Evolutionary conservation across 2,329 filamentous ascomycete species (phyloP), one percentile per base, ranked within the genome.

Genomic region (Truncatella angustata): DNA sequence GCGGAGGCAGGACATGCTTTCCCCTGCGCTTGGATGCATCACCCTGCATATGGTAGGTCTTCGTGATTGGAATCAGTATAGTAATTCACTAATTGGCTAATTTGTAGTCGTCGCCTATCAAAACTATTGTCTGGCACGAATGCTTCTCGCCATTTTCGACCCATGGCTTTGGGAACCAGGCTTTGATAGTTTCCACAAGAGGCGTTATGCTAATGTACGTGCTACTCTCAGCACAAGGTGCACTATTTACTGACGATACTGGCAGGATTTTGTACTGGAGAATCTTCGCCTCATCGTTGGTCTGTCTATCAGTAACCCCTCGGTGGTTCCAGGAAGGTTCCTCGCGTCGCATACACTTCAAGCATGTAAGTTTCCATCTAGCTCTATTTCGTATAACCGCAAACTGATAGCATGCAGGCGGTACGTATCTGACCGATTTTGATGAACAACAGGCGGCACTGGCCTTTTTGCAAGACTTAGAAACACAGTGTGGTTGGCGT

Each of bases 401-500:
- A 26, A 12, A 14, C 23, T 67, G 16, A 32, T 32, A n/a, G 3
- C 16, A 7, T 10, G 66, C 58, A 1, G 63, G 49, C 0, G 60
- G 58, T 3, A 59, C 49, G 6, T 51, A 46, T 60, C 1, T 70
- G 60, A 53, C 66, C 68, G n/a, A 68, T 69, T 44, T 65, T 69
- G 57, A 71, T 68, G 3, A 72, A 63, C 21, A 69, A 50, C 55
- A 66, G 66, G 16, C 55, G 44, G 1, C 68, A 67, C 5, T 69
- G 54, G 5, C 63, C 58, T 6, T 63, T 62, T 3, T 69, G 67
- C 24, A 68, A 60, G 21, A 61, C 59, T n/a, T 61, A 55, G 4
- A 70, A 55, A 14, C 64, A 58, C 14, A 64, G 63, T 4, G 70
- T 65, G 51, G 74, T 68, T 24, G 68, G 0, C 72, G 73, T 2